These are phyloP conservation scores for Epichloe baconii DNA, from an alignment of 2,329 filamentous ascomycete species.

Conservation along the genomic window DNA sequence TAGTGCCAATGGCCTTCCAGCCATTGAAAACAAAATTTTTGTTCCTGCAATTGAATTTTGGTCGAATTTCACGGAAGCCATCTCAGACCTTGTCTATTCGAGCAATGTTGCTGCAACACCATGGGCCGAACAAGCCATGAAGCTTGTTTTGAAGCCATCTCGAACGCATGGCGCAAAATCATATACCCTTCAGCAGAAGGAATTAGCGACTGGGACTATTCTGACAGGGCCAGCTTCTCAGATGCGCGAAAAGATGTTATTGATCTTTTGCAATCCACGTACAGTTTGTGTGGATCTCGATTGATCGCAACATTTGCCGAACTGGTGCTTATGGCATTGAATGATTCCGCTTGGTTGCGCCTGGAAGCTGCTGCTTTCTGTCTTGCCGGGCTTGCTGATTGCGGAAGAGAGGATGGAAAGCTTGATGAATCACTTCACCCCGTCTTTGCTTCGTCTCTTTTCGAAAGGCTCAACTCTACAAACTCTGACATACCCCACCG, in stretches of 20 bases:
- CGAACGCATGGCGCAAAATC: constrained; percentile 55
- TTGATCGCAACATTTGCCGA: constrained; percentile 45
- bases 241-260: constrained; percentile 68
- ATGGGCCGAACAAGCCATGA: constrained; percentile 47
- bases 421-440: constrained; percentile 45
- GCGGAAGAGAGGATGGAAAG: constrained; percentile 41
- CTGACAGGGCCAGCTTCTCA: constrained; percentile 52
- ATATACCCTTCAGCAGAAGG: constrained; percentile 48
- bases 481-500: constrained; percentile 43
- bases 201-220: constrained; percentile 55
- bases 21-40: constrained; percentile 62
- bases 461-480: constrained; percentile 38
- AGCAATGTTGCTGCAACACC: constrained; percentile 29
- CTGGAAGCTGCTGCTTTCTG: constrained; percentile 51
- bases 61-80: constrained; percentile 60
- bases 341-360: constrained; percentile 39
- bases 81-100: constrained; percentile 44
- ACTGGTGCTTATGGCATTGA: constrained; percentile 36
- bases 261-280: constrained; percentile 64
- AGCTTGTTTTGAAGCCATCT: constrained; percentile 50
- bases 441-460: constrained; percentile 49
- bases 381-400: constrained; percentile 54
- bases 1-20: constrained; percentile 50
- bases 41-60: constrained; percentile 68
- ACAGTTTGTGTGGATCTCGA: constrained; percentile 43